These are phyloP conservation scores for Penicillium paxilli DNA, from an alignment of 495 filamentous ascomycete genomes.

Conservation along the genomic window DNA sequence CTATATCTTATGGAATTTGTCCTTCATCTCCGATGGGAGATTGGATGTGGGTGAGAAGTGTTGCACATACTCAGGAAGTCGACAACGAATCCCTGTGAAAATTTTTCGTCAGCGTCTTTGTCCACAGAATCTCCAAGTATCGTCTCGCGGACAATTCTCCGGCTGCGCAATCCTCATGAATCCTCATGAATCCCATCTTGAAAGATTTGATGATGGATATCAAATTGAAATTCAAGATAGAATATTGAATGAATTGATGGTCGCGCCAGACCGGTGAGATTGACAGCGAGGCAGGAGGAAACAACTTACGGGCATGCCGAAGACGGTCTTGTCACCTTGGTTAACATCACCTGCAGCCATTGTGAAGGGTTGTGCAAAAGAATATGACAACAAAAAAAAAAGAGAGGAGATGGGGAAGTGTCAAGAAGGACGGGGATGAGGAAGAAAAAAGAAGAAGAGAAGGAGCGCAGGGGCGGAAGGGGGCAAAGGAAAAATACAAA, in stretches of 20 bases:
- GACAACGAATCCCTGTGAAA: slow-evolving; percentile 64
- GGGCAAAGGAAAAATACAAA: slow-evolving; percentile 45
- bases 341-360: slow-evolving; percentile 52
- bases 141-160: not conserved
- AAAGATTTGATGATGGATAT: not conserved
- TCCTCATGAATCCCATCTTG: not conserved
- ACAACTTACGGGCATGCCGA: slow-evolving; percentile 77
- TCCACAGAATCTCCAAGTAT: not conserved
- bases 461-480: slow-evolving; percentile 35
- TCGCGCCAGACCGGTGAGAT: not conserved
- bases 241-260: not conserved
- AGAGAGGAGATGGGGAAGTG: slow-evolving; percentile 47
- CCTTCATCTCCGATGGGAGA: slow-evolving; percentile 3
- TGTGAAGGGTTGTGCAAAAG: slow-evolving; percentile 45
- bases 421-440: slow-evolving; percentile 40
- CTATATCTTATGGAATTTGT: not conserved
- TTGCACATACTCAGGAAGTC: slow-evolving; percentile 95
- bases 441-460: slow-evolving; percentile 32
- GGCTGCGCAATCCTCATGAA: not conserved
- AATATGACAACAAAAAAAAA: slow-evolving; percentile 37
- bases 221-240: not conserved
- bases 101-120: slow-evolving; percentile 34
- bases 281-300: slow-evolving; percentile 2
- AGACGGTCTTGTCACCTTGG: slow-evolving; percentile 70
- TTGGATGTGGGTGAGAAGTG: slow-evolving; percentile 1